phyloP scores from a whole-genome alignment of 1,284 basidiomycete genomes.

The Trichosporon sp. region DNA sequence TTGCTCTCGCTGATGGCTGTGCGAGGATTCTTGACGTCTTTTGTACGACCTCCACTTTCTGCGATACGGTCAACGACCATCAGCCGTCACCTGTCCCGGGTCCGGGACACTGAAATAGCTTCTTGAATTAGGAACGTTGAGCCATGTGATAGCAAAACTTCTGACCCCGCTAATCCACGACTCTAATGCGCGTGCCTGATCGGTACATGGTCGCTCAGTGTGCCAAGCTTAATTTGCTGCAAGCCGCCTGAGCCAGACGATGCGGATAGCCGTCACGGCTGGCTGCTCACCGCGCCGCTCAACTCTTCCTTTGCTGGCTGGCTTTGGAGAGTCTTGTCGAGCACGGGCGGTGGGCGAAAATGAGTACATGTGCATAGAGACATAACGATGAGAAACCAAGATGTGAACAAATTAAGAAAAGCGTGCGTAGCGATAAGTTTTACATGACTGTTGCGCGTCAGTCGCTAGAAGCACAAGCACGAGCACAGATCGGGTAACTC shows the following conservation, averaged over 20 bases:
- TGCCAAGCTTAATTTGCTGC: neutral
- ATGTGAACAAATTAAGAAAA: neutral
- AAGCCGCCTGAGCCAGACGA: too few species aligned
- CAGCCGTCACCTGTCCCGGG: neutral
- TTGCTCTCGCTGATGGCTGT: too few species aligned
- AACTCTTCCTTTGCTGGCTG: too few species aligned
- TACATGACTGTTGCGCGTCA: neutral
- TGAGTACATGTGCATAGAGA: constrained; percentile 7
- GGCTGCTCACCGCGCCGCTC: too few species aligned
- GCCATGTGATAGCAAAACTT: too few species aligned
- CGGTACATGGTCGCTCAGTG: too few species aligned
- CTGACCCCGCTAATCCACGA: neutral
- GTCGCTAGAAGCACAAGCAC: too few species aligned
- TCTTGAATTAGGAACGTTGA: too few species aligned
- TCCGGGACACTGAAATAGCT: too few species aligned
- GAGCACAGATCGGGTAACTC: constrained; percentile 9
- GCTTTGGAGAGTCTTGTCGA: too few species aligned
- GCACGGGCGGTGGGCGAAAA: neutral
- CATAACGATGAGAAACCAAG: neutral
- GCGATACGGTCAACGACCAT: neutral
- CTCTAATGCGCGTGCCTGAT: neutral
- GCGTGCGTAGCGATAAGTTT: neutral
- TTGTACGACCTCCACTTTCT: neutral
- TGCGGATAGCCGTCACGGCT: too few species aligned
- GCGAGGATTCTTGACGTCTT: neutral